Percentiles rank a stretch among this genome's conserved stretches.
These are phyloP conservation scores for Magnusiomyces sp. DNA, from an alignment of 1,139 yeast genomes.

Conservation along the genomic window DNA sequence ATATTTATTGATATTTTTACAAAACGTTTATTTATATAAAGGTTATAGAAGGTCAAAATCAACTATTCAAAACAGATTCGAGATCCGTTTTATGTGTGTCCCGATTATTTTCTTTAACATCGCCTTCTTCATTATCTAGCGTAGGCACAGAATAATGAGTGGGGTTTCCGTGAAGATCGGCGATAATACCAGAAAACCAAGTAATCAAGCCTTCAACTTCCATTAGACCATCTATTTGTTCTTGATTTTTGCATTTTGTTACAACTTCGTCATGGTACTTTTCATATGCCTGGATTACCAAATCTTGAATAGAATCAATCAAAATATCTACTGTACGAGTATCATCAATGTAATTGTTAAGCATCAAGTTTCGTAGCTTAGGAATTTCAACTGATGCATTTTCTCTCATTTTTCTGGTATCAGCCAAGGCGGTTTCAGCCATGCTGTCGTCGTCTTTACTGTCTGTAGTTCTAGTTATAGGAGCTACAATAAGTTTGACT, in stretches of 20 bases:
- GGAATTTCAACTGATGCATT: constrained; percentile 47
- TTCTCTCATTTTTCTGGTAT: constrained; percentile 39
- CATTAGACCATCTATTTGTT: constrained; percentile 24
- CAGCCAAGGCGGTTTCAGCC: constrained; percentile 25
- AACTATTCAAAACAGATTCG: too few species aligned
- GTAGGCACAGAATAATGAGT: too few species aligned
- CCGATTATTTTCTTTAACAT: too few species aligned
- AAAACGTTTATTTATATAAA: not conserved
- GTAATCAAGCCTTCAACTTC: constrained; percentile 42
- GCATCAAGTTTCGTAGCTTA: constrained; percentile 43
- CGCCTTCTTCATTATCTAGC: too few species aligned
- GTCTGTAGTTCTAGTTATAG: constrained; percentile 32
- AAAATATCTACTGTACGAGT: constrained; percentile 40
- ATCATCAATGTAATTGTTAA: constrained; percentile 38
- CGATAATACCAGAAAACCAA: constrained; percentile 41
- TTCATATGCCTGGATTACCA: constrained; percentile 43
- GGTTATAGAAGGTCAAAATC: too few species aligned
- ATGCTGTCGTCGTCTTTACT: constrained; percentile 17
- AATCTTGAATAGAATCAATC: constrained; percentile 53
- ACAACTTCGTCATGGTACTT: constrained; percentile 33
- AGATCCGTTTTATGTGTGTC: too few species aligned
- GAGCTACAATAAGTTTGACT: constrained; percentile 28
- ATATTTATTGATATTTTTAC: too few species aligned
- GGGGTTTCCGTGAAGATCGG: constrained; percentile 23
- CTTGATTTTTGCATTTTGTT: constrained; percentile 4